phyloP scores from a whole-genome alignment of 257 asterid species.

The Parsonsia alboflavescens region DNA sequence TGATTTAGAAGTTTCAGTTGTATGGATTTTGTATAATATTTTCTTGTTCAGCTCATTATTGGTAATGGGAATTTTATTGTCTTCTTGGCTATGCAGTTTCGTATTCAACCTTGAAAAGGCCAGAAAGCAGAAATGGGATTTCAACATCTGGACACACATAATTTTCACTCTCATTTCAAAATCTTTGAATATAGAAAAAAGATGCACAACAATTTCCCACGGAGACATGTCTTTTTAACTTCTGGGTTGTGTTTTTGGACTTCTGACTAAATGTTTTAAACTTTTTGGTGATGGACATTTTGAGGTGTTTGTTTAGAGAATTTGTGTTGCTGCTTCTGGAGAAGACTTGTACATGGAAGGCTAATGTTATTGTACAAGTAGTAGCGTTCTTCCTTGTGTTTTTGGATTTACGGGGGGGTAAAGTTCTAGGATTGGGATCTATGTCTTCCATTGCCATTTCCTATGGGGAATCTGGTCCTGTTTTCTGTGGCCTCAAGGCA shows the following conservation, averaged over 20 bases:
- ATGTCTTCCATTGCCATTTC: conserved; percentile 86
- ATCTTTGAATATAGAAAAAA: conserved; percentile 1
- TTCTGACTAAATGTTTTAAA: conserved; percentile 8
- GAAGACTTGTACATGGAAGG: conserved; percentile 7
- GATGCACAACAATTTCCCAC: conserved; percentile 4
- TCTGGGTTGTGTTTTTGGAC: not conserved
- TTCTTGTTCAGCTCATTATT: conserved; percentile 3
- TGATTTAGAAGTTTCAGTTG: conserved; percentile 7
- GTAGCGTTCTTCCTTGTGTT: conserved; percentile 32
- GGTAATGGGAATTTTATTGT: not conserved
- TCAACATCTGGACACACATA: not conserved
- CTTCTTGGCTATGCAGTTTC: not conserved
- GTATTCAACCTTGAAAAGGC: conserved; percentile 2
- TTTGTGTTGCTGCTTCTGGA: conserved; percentile 1
- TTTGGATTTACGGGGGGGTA: conserved; percentile 26
- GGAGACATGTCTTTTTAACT: conserved; percentile 2
- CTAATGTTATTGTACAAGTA: conserved; percentile 20
- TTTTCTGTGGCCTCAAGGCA: conserved; percentile 67
- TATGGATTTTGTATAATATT: not conserved
- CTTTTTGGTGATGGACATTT: conserved; percentile 25
- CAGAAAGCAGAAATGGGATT: conserved; percentile 5
- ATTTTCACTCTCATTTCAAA: not conserved
- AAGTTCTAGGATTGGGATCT: conserved; percentile 68
- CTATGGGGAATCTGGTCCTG: conserved; percentile 81
- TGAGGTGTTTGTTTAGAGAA: conserved; percentile 18